phyloP scores from a whole-genome alignment of 2,329 filamentous ascomycete genomes.

The Curvularia verruculosa region DNA sequence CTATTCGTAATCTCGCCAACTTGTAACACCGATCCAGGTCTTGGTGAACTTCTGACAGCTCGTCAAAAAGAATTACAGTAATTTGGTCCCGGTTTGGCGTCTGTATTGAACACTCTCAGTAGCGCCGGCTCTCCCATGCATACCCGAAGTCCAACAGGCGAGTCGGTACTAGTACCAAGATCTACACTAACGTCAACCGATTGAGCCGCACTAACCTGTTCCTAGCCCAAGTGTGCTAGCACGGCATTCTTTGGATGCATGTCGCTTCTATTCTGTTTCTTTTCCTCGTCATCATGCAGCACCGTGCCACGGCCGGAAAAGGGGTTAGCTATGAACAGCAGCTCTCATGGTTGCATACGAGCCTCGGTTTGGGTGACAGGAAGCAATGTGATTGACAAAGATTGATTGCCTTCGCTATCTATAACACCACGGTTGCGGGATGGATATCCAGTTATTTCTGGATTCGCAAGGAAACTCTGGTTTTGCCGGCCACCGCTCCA shows the following conservation, averaged over 20 bases:
- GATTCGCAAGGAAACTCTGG: not conserved
- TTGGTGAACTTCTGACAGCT: not conserved
- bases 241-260: not conserved
- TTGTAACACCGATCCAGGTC: not conserved
- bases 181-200: slow-evolving; percentile 2
- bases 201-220: slow-evolving; percentile 11
- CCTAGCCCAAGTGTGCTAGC: slow-evolving; percentile 5
- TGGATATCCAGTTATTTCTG: not conserved
- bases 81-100: not conserved
- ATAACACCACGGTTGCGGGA: not conserved
- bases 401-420: not conserved
- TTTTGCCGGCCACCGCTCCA: not conserved
- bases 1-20: not conserved
- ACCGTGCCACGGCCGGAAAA: not conserved
- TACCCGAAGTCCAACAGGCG: slow-evolving; percentile 4
- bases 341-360: not conserved
- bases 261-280: slow-evolving; percentile 6
- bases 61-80: not conserved
- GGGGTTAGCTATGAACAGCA: not conserved
- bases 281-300: not conserved
- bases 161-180: slow-evolving; percentile 9
- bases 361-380: not conserved
- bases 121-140: slow-evolving; percentile 14
- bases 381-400: not conserved
- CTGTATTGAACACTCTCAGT: slow-evolving; percentile 2